Conservation (phyloP, 2,329 filamentous ascomycete species). For the Aspergillus hortae region DNA sequence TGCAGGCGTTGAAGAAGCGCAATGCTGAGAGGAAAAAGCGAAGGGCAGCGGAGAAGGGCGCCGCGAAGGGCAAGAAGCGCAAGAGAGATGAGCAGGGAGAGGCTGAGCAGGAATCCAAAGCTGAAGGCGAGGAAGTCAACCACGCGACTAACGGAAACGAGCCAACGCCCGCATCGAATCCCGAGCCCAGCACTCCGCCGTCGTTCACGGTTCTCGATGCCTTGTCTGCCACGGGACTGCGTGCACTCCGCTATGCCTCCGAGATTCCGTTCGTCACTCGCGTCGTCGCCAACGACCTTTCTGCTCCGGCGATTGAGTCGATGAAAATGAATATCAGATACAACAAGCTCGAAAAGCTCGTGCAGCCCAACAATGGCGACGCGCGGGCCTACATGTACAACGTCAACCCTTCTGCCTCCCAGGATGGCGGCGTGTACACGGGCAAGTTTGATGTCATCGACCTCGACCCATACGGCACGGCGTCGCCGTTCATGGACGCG, state of each 20-base stretch:
- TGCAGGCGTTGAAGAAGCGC: constrained; percentile 51
- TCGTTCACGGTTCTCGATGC: constrained; percentile 88
- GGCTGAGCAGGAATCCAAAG: constrained; percentile 15
- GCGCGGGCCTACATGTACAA: constrained; percentile 90
- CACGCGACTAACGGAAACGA: constrained; percentile 12
- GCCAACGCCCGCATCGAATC: constrained; percentile 5
- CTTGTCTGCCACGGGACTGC: constrained; percentile 86
- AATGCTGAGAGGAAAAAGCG: constrained; percentile 42
- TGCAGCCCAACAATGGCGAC: constrained; percentile 73
- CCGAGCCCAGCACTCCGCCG: constrained; percentile 34
- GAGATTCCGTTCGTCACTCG: constrained; percentile 82
- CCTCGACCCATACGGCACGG: constrained; percentile 92
- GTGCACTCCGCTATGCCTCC: constrained; percentile 84
- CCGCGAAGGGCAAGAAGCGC: constrained; percentile 35
- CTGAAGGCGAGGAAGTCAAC: constrained; percentile 18
- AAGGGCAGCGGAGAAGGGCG: constrained; percentile 30
- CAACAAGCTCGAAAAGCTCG: constrained; percentile 69
- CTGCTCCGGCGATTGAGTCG: constrained; percentile 68
- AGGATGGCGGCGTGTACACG: constrained; percentile 31
- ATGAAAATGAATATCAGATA: constrained; percentile 83
- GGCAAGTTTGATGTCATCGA: constrained; percentile 89
- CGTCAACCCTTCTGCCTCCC: constrained; percentile 43
- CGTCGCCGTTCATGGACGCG: constrained; percentile 86
- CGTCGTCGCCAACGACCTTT: constrained; percentile 87
- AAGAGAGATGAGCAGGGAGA: constrained; percentile 32